Evolutionary conservation across 257 asterid species (phyloP).

Genomic region (Nicotiana benthamiana): DNA sequence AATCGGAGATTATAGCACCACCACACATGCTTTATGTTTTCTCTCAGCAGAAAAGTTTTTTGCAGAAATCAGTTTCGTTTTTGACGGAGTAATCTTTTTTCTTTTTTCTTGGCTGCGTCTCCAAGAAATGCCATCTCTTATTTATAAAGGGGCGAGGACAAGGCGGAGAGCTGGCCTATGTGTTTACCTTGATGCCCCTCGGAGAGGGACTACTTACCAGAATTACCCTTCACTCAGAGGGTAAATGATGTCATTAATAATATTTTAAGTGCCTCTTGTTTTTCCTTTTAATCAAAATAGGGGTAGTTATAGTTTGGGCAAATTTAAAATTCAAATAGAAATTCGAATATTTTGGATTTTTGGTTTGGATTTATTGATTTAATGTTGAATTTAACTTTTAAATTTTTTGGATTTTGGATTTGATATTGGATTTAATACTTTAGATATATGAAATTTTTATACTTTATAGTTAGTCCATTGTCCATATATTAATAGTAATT

Average conservation of each 20-base stretch:
- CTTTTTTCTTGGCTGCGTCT: neutral
- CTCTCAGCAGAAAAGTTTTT: neutral
- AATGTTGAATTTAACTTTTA: too few species aligned
- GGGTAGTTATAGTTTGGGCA: too few species aligned
- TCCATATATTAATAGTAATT: too few species aligned
- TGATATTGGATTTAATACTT: too few species aligned
- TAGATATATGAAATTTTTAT: too few species aligned
- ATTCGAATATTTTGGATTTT: too few species aligned
- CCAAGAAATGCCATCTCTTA: neutral
- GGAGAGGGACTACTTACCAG: neutral
- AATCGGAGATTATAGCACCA: constrained; percentile 76
- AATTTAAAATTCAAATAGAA: too few species aligned
- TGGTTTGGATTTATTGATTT: too few species aligned
- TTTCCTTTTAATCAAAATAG: too few species aligned
- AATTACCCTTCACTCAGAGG: neutral
- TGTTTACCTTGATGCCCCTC: neutral
- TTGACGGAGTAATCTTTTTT: neutral
- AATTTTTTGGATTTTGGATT: too few species aligned
- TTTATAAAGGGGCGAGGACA: neutral
- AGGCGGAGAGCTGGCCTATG: neutral
- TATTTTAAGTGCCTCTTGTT: neutral
- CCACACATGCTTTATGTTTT: constrained; percentile 60
- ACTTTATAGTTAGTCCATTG: too few species aligned
- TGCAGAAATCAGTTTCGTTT: neutral
- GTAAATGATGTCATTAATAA: neutral